Percentiles rank a stretch among this genome's conserved stretches.
These are phyloP conservation scores for Luffa aegyptiaca DNA, from an alignment of 306 rosid genomes.

Conservation along the genomic window DNA sequence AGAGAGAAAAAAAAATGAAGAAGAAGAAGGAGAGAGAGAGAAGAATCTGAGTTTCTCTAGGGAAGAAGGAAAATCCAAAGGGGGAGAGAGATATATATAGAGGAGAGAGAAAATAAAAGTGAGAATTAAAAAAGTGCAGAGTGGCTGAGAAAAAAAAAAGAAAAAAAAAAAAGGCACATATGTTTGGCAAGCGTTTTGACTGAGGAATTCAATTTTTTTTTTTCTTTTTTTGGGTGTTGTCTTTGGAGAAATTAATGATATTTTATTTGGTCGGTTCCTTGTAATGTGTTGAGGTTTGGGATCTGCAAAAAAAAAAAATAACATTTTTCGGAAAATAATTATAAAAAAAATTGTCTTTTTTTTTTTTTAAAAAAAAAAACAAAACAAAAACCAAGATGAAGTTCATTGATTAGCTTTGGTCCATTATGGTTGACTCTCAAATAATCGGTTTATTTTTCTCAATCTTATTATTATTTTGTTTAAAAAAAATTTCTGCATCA, in stretches of 20 bases:
- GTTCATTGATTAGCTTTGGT: neutral
- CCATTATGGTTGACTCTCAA: neutral
- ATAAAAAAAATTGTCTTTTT: neutral
- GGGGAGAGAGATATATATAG: neutral
- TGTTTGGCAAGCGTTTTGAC: slow-evolving; percentile 10
- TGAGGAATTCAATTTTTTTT: neutral
- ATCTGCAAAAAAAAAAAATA: neutral
- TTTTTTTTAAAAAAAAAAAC: neutral
- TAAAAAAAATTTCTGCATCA: no score
- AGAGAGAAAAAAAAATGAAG: slow-evolving; percentile 14
- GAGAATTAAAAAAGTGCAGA: neutral
- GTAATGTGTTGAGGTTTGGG: neutral
- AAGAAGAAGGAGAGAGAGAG: neutral
- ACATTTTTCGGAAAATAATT: neutral
- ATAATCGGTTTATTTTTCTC: neutral
- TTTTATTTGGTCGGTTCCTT: slow-evolving; percentile 11
- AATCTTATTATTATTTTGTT: no score
- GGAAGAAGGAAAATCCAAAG: neutral
- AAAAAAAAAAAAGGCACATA: neutral
- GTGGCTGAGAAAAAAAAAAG: neutral
- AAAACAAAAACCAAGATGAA: neutral
- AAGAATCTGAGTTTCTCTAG: neutral
- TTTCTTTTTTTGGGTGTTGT: neutral
- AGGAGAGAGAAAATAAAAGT: neutral
- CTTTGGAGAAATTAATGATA: neutral